These are phyloP conservation scores for Haematococcus lacustris DNA, from an alignment of 139 green algal species.

Conservation along the genomic window DNA sequence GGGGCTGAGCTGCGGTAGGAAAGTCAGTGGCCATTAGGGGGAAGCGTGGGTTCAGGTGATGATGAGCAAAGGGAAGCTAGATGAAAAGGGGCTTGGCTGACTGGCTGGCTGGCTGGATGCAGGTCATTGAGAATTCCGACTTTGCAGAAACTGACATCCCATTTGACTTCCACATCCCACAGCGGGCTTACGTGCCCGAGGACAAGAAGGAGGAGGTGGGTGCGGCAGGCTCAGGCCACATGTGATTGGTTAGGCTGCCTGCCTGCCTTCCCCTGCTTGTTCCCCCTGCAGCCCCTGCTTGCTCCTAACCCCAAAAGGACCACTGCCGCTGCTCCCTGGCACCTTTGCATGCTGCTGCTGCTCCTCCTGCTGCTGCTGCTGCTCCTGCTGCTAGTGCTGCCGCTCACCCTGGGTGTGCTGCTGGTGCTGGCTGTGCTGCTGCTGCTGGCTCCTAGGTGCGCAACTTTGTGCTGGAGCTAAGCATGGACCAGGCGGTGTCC, in stretches of 20 bases:
- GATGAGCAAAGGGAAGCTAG: too few species aligned
- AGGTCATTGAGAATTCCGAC: slow-evolving; percentile 62
- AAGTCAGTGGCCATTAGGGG: too few species aligned
- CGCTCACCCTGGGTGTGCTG: too few species aligned
- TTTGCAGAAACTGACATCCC: slow-evolving; percentile 66
- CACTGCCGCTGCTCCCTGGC: not conserved
- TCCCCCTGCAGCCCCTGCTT: not conserved
- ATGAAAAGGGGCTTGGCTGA: too few species aligned
- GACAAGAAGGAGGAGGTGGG: slow-evolving; percentile 48
- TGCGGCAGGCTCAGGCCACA: not conserved
- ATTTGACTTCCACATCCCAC: slow-evolving; percentile 60
- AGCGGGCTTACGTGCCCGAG: slow-evolving; percentile 48
- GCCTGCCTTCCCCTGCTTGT: not conserved
- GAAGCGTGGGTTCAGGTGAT: too few species aligned
- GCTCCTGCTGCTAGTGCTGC: too few species aligned
- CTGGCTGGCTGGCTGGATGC: too few species aligned
- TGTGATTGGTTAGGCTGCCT: not conserved
- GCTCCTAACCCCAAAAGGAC: not conserved
- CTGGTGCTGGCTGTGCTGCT: too few species aligned
- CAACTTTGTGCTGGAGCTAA: slow-evolving; percentile 59
- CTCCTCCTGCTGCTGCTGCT: not conserved
- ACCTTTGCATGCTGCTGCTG: not conserved
- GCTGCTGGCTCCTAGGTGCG: too few species aligned
- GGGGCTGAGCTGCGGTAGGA: too few species aligned
- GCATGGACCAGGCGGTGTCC: slow-evolving; percentile 60